Evolutionary conservation across 169 alveolate species (phyloP).

Genomic region (Sarcocystis neurona): DNA sequence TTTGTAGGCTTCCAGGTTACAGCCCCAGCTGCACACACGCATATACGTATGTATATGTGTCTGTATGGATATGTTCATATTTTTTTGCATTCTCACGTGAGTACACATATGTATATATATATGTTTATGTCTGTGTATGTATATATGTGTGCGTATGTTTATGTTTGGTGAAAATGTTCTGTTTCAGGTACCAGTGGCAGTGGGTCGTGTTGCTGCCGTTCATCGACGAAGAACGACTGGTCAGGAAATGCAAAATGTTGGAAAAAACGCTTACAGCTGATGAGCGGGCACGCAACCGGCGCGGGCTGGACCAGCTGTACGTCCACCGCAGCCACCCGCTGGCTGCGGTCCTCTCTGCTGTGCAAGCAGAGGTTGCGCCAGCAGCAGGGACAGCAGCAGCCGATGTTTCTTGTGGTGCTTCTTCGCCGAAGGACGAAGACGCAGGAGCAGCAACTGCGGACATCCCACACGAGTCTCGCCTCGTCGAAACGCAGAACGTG

Average conservation of each 20-base stretch:
- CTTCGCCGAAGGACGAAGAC: not conserved
- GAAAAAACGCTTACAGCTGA: slow-evolving; percentile 22
- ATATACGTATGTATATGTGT: too few species aligned
- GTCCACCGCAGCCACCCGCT: slow-evolving; percentile 55
- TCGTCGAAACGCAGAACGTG: not conserved
- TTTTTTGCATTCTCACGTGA: too few species aligned
- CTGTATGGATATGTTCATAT: too few species aligned
- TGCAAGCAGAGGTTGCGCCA: too few species aligned
- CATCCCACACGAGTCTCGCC: not conserved
- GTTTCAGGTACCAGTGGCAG: slow-evolving; percentile 69
- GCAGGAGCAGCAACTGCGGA: not conserved
- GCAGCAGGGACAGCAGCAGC: too few species aligned
- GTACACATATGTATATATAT: not conserved
- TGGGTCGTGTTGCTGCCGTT: slow-evolving; percentile 73
- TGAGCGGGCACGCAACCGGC: slow-evolving; percentile 38
- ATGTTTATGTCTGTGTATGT: not conserved
- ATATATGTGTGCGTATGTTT: not conserved
- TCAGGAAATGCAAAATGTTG: slow-evolving; percentile 36
- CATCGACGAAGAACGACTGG: slow-evolving; percentile 69
- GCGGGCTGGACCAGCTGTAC: slow-evolving; percentile 28
- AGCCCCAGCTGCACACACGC: too few species aligned
- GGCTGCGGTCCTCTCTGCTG: not conserved
- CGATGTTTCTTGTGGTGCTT: too few species aligned
- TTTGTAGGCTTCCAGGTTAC: too few species aligned
- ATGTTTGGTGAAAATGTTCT: not conserved